Base-by-base conservation (phyloP, 805 yeast species). In the Hanseniaspora clermontiae region DNA sequence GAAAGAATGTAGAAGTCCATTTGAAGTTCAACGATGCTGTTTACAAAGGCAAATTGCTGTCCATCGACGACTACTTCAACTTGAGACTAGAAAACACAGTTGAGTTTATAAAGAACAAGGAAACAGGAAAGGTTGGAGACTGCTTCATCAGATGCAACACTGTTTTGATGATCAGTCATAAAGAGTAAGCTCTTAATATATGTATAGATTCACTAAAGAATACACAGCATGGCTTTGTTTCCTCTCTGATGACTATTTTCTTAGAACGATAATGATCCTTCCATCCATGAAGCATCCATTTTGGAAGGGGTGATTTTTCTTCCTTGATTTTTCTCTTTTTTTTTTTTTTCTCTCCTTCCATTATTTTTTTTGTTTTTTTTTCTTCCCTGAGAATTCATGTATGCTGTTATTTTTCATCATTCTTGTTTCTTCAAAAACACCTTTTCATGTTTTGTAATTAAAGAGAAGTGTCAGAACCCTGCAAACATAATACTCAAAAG, bases 31-130 rank as follows among this genome's bases (percentile, higher is more conserved):
- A 89, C 65, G 79, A 79, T 61, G 85, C 95, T 11, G 95, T 89
- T 67, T 93, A 93, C 69, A 78, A 73, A 58, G 98, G 98, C 0
- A 77, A 68, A 20, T 75, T 93, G 46, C 70, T 82, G 4, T 81
- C 95, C 1, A 84, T 87, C 27, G 98, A 93, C 66, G 86, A 87
- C 63, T 93, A 93, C 70, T 91, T 93, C 91, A 93, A 93, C 63
- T 61, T 93, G 37, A 89, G 86, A 65, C 69, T 90, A 43, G 83
- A 78, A 38, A 77, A 82, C 32, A 80, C 83, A 1, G 77, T 74
- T 55, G 83, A 81, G 65, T 69, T 74, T 38, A 71, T 77, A 2
- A 72, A 73, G 58, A 76, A 78, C 40, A 74, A 71, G 50, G 68
- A 72, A 31, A 77, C 78, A 50, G 79, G 82, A 6, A 67, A 69